phyloP scores from a whole-genome alignment of 495 filamentous ascomycete genomes.

The Aspergillus indologenus region DNA sequence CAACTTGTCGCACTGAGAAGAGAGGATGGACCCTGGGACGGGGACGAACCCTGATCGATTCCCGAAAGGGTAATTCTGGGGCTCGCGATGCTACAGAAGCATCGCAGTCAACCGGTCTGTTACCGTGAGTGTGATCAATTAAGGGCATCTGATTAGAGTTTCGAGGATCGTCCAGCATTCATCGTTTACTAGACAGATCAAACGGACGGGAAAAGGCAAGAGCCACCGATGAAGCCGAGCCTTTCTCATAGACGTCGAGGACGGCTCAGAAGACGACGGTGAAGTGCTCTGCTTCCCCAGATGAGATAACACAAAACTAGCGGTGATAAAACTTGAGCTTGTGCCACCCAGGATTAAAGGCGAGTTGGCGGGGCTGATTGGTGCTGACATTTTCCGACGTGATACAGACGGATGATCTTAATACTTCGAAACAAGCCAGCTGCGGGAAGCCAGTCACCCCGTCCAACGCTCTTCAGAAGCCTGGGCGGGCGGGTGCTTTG shows the following conservation, averaged over 20 bases:
- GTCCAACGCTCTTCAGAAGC: not conserved
- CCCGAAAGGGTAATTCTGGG: not conserved
- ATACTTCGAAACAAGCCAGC: not conserved
- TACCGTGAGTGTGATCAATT: not conserved
- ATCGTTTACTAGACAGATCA: not conserved
- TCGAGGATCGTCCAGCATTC: not conserved
- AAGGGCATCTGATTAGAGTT: not conserved
- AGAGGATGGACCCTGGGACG: not conserved
- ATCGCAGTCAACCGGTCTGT: not conserved
- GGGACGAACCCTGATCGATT: not conserved
- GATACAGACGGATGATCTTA: not conserved
- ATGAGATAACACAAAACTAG: not conserved
- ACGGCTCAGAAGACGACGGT: not conserved
- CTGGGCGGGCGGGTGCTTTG: not conserved
- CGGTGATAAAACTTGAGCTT: not conserved
- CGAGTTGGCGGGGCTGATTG: not conserved
- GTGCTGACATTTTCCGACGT: not conserved
- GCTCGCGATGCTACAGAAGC: not conserved
- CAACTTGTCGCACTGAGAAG: not conserved
- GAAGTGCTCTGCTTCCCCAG: not conserved
- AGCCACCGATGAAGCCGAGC: not conserved
- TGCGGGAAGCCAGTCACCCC: not conserved
- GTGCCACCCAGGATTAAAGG: not conserved
- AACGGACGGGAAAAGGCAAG: not conserved
- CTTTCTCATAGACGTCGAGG: not conserved